Conservation (phyloP, 2,329 filamentous ascomycete genomes). For the Colletotrichum theobromicola region DNA sequence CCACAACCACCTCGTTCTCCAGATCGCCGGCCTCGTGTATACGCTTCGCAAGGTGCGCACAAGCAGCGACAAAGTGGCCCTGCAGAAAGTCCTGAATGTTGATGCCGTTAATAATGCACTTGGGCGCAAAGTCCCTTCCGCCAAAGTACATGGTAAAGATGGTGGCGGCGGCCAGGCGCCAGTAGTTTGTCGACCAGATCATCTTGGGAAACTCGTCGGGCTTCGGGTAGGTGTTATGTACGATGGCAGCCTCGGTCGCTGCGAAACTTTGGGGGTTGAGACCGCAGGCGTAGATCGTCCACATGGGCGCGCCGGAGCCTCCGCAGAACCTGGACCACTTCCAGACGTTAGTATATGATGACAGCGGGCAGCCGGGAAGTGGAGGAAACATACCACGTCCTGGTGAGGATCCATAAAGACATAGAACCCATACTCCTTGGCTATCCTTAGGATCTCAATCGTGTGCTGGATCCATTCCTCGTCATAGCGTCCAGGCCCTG, state of each 20-base stretch:
- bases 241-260: constrained; percentile 87
- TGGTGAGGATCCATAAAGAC: constrained; percentile 99
- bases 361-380: neutral
- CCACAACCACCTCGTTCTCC: constrained; percentile 85
- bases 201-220: constrained; percentile 93
- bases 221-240: constrained; percentile 91
- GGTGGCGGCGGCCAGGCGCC: constrained; percentile 81
- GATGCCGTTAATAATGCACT: constrained; percentile 90
- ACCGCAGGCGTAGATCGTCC: constrained; percentile 95
- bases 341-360: constrained; percentile 28
- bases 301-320: constrained; percentile 94
- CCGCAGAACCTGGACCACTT: constrained; percentile 94
- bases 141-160: constrained; percentile 96
- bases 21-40: constrained; percentile 92
- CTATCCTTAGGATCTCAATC: constrained; percentile 80
- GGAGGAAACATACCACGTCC: constrained; percentile 74
- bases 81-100: constrained; percentile 98
- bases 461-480: constrained; percentile 94
- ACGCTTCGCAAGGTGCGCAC: constrained; percentile 78
- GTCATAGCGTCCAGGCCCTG: constrained; percentile 89
- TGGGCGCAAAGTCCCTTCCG: constrained; percentile 90
- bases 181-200: constrained; percentile 99
- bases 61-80: constrained; percentile 81
- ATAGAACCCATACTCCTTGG: constrained; percentile 91
- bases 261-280: constrained; percentile 86